These are phyloP conservation scores for Aeschynomene evenia DNA, from an alignment of 306 rosid genomes.

Conservation along the genomic window DNA sequence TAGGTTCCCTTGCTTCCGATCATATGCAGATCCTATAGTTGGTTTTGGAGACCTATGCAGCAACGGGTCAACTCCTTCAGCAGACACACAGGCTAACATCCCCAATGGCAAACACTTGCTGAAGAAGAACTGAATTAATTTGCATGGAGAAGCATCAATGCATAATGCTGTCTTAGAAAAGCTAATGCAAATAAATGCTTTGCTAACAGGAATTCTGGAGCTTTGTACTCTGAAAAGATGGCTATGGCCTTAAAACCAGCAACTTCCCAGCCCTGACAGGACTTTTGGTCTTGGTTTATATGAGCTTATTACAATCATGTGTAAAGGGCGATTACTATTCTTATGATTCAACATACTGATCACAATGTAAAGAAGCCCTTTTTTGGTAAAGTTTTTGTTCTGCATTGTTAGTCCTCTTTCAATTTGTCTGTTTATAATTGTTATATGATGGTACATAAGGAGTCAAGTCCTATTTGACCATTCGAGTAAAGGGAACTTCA, in stretches of 20 bases:
- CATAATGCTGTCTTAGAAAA: slow-evolving; percentile 2
- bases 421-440: background rate
- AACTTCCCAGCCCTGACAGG: background rate
- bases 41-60: slow-evolving; percentile 41
- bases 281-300: background rate
- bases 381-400: too few species aligned
- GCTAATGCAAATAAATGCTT: background rate
- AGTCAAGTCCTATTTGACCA: too few species aligned
- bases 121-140: slow-evolving; percentile 29
- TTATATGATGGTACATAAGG: background rate
- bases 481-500: background rate
- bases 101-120: slow-evolving; percentile 38
- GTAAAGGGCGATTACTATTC: slow-evolving; percentile 7
- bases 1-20: slow-evolving; percentile 44
- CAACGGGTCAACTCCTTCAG: slow-evolving; percentile 41
- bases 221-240: background rate
- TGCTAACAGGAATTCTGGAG: background rate
- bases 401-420: background rate
- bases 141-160: slow-evolving; percentile 18
- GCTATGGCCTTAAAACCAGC: slow-evolving; percentile 15
- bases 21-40: slow-evolving; percentile 33
- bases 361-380: background rate
- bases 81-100: slow-evolving; percentile 28
- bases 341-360: background rate
- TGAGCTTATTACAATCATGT: background rate